Evolutionary conservation across 73 alveolate species (phyloP).

Genomic region (Tetrahymena borealis): DNA sequence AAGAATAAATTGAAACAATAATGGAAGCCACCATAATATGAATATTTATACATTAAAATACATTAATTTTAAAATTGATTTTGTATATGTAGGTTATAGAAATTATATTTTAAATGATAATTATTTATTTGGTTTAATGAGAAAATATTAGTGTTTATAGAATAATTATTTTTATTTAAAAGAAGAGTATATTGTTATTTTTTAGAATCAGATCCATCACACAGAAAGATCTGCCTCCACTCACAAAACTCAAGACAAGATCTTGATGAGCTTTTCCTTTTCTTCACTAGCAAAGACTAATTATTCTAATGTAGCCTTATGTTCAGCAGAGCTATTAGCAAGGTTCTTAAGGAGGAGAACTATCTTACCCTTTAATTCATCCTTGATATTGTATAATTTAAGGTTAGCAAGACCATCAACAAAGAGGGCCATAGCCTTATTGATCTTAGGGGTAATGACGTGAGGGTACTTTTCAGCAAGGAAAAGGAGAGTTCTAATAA

Average conservation of each 20-base stretch:
- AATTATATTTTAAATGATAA: too few relatives aligned
- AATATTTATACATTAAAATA: neutral
- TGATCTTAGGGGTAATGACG: conserved; percentile 17
- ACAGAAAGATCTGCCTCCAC: neutral
- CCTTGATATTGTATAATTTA: neutral
- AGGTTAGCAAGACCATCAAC: conserved; percentile 19
- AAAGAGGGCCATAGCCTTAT: neutral
- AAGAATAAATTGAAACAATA: neutral
- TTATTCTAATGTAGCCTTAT: neutral
- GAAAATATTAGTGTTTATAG: neutral
- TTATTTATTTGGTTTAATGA: neutral
- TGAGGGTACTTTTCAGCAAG: conserved; percentile 33
- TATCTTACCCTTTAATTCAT: neutral
- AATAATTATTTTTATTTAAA: neutral
- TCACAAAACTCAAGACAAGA: neutral
- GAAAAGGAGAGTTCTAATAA: conserved; percentile 12
- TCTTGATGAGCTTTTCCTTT: neutral
- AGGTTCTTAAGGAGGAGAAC: neutral
- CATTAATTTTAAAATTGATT: neutral
- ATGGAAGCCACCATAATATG: neutral
- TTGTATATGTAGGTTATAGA: too few relatives aligned
- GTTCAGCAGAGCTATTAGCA: conserved; percentile 1
- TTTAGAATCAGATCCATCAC: too few relatives aligned
- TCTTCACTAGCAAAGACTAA: neutral
- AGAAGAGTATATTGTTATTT: neutral